phyloP scores from a whole-genome alignment of 371 early-diverging fungal genomes.

The Massospora cicadina region DNA sequence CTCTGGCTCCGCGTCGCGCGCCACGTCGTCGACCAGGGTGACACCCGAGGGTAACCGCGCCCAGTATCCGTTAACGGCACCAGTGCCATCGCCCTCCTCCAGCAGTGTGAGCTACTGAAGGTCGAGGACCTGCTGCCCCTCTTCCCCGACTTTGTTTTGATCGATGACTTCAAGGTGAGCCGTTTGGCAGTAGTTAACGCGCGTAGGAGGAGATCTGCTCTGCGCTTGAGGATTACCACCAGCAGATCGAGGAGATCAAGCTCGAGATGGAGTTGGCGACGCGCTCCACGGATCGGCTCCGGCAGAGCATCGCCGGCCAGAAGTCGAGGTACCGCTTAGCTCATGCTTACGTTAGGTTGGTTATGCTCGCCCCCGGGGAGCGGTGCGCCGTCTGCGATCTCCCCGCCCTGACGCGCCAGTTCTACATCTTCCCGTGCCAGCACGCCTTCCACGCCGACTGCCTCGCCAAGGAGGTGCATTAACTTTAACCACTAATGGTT shows the following conservation, averaged over 20 bases:
- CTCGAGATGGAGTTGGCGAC: slow-evolving; percentile 83
- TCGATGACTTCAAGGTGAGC: slow-evolving; percentile 78
- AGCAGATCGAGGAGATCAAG: slow-evolving; percentile 57
- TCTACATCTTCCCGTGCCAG: slow-evolving; percentile 88
- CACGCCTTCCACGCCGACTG: slow-evolving; percentile 88
- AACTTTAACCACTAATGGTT: slow-evolving; percentile 11
- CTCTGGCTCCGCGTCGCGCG: slow-evolving; percentile 85
- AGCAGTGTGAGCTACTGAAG: slow-evolving; percentile 59
- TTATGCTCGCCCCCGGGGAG: slow-evolving; percentile 56
- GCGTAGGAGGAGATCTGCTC: slow-evolving; percentile 53
- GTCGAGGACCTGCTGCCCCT: slow-evolving; percentile 89
- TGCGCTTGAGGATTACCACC: slow-evolving; percentile 71
- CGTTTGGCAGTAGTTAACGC: background rate
- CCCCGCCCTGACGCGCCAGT: slow-evolving; percentile 63
- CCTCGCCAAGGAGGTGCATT: slow-evolving; percentile 40
- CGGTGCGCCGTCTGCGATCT: slow-evolving; percentile 56
- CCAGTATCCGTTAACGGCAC: background rate
- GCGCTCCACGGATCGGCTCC: slow-evolving; percentile 60
- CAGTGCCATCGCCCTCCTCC: slow-evolving; percentile 67
- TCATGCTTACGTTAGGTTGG: slow-evolving; percentile 32
- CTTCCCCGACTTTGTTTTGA: slow-evolving; percentile 85
- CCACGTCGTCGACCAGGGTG: slow-evolving; percentile 59
- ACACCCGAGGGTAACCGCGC: slow-evolving; percentile 46
- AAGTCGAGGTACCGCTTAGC: slow-evolving; percentile 30
- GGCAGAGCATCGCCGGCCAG: slow-evolving; percentile 56